phyloP scores from a whole-genome alignment of 1,284 basidiomycete species.

The Marasmius tenuissimus region DNA sequence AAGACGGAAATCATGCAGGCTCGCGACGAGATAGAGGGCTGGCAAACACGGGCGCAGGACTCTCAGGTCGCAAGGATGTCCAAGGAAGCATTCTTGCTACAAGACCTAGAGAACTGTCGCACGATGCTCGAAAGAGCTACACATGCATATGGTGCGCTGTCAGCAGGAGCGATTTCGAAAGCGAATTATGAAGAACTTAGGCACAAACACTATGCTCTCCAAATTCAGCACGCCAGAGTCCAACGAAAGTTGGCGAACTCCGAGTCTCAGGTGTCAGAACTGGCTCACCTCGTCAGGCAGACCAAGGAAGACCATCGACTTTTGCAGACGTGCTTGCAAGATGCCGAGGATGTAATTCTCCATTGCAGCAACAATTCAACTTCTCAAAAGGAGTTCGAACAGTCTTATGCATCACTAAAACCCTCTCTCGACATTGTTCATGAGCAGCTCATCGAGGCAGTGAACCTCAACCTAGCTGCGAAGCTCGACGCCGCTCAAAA shows the following conservation, averaged over 20 bases:
- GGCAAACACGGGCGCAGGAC: slow-evolving; percentile 23
- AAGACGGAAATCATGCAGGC: slow-evolving; percentile 35
- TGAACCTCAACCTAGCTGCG: background rate
- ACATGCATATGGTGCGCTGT: slow-evolving; percentile 60
- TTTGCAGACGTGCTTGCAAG: slow-evolving; percentile 41
- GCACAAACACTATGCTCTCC: slow-evolving; percentile 39
- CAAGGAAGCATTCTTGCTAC: slow-evolving; percentile 45
- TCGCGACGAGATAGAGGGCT: slow-evolving; percentile 29
- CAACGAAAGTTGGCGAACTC: slow-evolving; percentile 69
- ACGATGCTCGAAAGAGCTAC: slow-evolving; percentile 45
- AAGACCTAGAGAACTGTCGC: slow-evolving; percentile 50
- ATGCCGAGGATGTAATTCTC: slow-evolving; percentile 39
- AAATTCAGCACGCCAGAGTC: slow-evolving; percentile 49
- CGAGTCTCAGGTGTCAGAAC: slow-evolving; percentile 64
- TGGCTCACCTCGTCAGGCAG: slow-evolving; percentile 62
- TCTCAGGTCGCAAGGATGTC: slow-evolving; percentile 25
- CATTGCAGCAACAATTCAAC: slow-evolving; percentile 27
- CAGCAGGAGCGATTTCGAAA: slow-evolving; percentile 45
- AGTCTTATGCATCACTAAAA: background rate
- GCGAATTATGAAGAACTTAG: slow-evolving; percentile 41
- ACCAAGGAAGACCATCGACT: slow-evolving; percentile 50
- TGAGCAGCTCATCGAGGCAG: background rate
- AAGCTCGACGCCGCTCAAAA: background rate
- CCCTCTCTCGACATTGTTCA: background rate
- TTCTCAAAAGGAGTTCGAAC: background rate